phyloP scores from a whole-genome alignment of 768 basidiomycete species.

The Tricholoma sp. region DNA sequence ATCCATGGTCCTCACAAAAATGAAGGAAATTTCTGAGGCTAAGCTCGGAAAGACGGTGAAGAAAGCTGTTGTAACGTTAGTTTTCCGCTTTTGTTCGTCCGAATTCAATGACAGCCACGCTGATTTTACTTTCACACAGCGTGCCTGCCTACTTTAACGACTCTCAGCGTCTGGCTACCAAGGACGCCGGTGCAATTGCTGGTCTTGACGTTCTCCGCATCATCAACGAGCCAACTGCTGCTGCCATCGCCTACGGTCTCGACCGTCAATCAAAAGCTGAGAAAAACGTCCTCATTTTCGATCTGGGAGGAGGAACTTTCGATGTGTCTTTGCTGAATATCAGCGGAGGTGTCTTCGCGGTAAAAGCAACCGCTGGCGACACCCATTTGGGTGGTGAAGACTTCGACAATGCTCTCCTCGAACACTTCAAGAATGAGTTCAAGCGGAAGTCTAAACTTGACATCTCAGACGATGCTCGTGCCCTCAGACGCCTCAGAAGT shows the following conservation, averaged over 20 bases:
- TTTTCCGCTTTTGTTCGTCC: constrained; percentile 13
- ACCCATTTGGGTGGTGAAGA: constrained; percentile 99
- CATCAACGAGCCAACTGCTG: constrained; percentile 99
- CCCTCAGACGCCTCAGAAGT: constrained; percentile 89
- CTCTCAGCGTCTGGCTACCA: constrained; percentile 98
- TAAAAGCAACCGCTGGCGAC: constrained; percentile 99
- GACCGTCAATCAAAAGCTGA: constrained; percentile 93
- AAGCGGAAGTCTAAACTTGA: constrained; percentile 96
- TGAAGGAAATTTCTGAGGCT: constrained; percentile 99
- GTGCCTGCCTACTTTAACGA: constrained; percentile 99
- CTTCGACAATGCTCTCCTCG: constrained; percentile 96
- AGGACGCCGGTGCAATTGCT: constrained; percentile 97
- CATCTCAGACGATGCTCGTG: constrained; percentile 95
- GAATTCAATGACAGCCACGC: background rate
- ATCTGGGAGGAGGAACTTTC: constrained; percentile 99
- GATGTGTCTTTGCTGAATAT: constrained; percentile 99
- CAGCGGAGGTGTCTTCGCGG: constrained; percentile 96
- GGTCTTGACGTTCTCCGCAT: constrained; percentile 99
- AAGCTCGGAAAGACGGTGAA: constrained; percentile 98
- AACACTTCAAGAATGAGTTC: constrained; percentile 99
- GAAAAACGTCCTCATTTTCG: constrained; percentile 99
- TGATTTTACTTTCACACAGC: constrained; percentile 27
- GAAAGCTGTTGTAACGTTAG: constrained; percentile 98
- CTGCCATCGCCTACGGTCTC: constrained; percentile 97
- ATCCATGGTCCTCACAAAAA: constrained; percentile 99